These are phyloP conservation scores for Pichia sp. DNA, from an alignment of 1,139 yeast species.

Conservation along the genomic window DNA sequence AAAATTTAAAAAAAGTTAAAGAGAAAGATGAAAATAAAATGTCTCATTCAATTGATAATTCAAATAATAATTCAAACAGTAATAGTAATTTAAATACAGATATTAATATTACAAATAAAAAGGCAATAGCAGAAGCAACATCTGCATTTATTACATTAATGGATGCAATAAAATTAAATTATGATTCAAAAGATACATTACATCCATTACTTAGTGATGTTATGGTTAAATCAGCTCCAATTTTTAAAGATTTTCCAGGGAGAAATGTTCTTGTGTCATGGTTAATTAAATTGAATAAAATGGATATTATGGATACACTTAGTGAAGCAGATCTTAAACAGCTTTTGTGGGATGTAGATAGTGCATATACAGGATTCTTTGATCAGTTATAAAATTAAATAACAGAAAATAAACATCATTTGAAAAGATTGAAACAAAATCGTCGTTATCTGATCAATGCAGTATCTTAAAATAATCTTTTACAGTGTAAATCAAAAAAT, in stretches of 20 bases:
- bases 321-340: constrained; percentile 57
- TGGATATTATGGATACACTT: constrained; percentile 56
- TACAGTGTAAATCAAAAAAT: too few species aligned
- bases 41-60: too few species aligned
- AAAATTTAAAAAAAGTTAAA: constrained; percentile 13
- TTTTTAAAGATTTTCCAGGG: constrained; percentile 56
- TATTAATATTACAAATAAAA: constrained; percentile 4
- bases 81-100: not conserved
- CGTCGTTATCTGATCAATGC: too few species aligned
- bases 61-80: not conserved
- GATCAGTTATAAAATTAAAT: constrained; percentile 3
- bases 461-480: too few species aligned
- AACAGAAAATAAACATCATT: constrained; percentile 47
- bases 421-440: constrained; percentile 1
- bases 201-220: constrained; percentile 86
- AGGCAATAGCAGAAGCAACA: constrained; percentile 31
- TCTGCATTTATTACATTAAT: constrained; percentile 80
- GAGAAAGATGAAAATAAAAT: too few species aligned
- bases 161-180: constrained; percentile 89
- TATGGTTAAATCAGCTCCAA: constrained; percentile 67
- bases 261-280: constrained; percentile 75
- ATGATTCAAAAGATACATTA: constrained; percentile 78
- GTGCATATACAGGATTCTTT: constrained; percentile 72
- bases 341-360: constrained; percentile 71
- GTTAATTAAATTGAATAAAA: constrained; percentile 77